phyloP scores from a whole-genome alignment of 495 filamentous ascomycete genomes.

The Glutinoglossum americanum region DNA sequence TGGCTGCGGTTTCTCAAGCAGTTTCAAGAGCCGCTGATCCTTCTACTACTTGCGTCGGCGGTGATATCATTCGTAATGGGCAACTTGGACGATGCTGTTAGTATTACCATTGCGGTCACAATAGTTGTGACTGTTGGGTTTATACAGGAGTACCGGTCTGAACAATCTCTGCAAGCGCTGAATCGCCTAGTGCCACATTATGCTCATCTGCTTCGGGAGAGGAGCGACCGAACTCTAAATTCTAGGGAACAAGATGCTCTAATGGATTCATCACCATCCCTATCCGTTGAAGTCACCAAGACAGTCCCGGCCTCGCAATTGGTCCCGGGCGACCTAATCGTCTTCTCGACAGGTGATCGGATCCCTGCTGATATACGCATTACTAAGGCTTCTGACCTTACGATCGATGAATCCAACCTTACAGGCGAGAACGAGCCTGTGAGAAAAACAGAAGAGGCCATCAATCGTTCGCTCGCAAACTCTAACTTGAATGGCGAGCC shows the following conservation, averaged over 20 bases:
- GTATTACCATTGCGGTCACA: conserved; percentile 82
- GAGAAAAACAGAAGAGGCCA: conserved; percentile 26
- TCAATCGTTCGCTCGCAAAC: conserved; percentile 7
- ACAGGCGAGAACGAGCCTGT: conserved; percentile 95
- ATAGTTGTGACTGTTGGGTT: conserved; percentile 96
- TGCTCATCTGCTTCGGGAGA: conserved; percentile 49
- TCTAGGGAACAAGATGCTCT: conserved; percentile 5
- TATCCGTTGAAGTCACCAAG: conserved; percentile 35
- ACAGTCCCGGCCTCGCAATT: conserved; percentile 72
- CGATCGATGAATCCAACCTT: conserved; percentile 92
- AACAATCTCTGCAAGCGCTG: conserved; percentile 90
- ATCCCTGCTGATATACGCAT: conserved; percentile 95
- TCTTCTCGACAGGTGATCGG: conserved; percentile 87
- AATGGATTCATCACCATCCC: conserved; percentile 16
- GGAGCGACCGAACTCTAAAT: background rate
- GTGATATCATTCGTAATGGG: conserved; percentile 79
- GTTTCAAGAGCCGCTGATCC: conserved; percentile 75
- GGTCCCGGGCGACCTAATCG: conserved; percentile 76
- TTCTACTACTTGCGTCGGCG: conserved; percentile 82
- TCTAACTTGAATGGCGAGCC: conserved; percentile 5
- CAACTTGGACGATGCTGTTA: conserved; percentile 87
- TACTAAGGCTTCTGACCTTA: conserved; percentile 64
- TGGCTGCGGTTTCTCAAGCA: conserved; percentile 92
- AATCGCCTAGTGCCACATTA: conserved; percentile 85
- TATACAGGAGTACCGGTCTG: conserved; percentile 90